A percentile compares a stretch with the other conserved stretches of the same genome.
Conservation (phyloP, 1,284 basidiomycete species). For the Sanghuangporus sanghuang region DNA sequence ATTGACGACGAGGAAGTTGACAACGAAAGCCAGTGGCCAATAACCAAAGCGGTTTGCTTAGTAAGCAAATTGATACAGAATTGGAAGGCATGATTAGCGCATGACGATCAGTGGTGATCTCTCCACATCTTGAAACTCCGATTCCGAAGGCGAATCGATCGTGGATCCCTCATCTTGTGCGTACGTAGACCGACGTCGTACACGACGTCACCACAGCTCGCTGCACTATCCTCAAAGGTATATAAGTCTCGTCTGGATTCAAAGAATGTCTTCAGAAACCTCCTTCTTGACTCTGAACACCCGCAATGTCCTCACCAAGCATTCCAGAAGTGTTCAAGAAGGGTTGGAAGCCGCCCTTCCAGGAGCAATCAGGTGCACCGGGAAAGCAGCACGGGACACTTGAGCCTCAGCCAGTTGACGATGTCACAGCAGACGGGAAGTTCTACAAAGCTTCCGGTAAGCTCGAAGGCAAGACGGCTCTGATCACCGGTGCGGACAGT, state of each 20-base stretch:
- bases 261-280: background rate
- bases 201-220: background rate
- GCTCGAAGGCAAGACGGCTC: slow-evolving; percentile 41
- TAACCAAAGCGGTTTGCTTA: background rate
- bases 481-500: slow-evolving; percentile 47
- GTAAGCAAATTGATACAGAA: too few relatives aligned
- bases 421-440: slow-evolving; percentile 44
- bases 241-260: background rate
- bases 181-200: background rate
- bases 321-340: slow-evolving; percentile 14
- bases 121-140: background rate
- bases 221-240: background rate
- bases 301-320: slow-evolving; percentile 2
- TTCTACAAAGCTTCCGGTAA: slow-evolving; percentile 37
- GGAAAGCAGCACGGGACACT: slow-evolving; percentile 20
- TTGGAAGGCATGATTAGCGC: too few relatives aligned
- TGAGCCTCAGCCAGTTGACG: slow-evolving; percentile 41
- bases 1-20: background rate
- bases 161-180: too few relatives aligned
- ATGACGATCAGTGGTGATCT: background rate
- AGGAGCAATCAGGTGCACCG: slow-evolving; percentile 8
- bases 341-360: slow-evolving; percentile 17
- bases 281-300: background rate
- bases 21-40: background rate
- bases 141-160: too few relatives aligned